Conservation (phyloP, 2,329 filamentous ascomycete species). For the Aplosporella prunicola region DNA sequence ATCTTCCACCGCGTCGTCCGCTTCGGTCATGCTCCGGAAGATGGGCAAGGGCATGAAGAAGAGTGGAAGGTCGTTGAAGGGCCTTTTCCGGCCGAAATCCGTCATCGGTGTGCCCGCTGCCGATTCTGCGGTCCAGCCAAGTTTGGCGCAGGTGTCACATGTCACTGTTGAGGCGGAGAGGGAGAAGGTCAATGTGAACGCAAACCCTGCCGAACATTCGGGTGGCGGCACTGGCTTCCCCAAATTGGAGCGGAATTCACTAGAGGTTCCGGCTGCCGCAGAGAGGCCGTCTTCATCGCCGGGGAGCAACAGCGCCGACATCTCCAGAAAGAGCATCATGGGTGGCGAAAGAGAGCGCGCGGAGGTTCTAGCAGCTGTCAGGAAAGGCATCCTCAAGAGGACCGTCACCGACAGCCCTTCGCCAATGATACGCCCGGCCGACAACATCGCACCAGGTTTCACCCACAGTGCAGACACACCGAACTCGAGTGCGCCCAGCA, state of each 20-base stretch:
- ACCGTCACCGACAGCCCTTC: slow-evolving; percentile 58
- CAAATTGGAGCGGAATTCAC: slow-evolving; percentile 70
- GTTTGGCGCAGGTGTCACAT: slow-evolving; percentile 82
- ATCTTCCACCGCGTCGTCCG: slow-evolving; percentile 80
- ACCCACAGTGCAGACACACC: slow-evolving; percentile 61
- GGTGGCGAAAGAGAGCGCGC: slow-evolving; percentile 84
- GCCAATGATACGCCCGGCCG: slow-evolving; percentile 54
- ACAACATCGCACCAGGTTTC: slow-evolving; percentile 40
- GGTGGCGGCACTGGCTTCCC: slow-evolving; percentile 74
- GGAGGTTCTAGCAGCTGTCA: slow-evolving; percentile 82
- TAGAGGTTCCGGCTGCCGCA: slow-evolving; percentile 47
- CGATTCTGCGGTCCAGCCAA: slow-evolving; percentile 57
- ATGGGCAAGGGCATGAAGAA: slow-evolving; percentile 99
- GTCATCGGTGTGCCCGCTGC: slow-evolving; percentile 66
- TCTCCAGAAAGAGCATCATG: slow-evolving; percentile 74
- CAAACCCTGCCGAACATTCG: slow-evolving; percentile 55
- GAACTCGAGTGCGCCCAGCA: slow-evolving; percentile 77
- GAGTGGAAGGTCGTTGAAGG: slow-evolving; percentile 79
- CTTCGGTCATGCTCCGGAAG: slow-evolving; percentile 90
- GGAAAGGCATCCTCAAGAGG: slow-evolving; percentile 88
- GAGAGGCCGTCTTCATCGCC: slow-evolving; percentile 38
- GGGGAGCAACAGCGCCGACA: slow-evolving; percentile 44
- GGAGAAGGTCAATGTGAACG: slow-evolving; percentile 69
- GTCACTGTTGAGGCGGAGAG: slow-evolving; percentile 91
- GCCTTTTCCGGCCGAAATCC: slow-evolving; percentile 90